Evolutionary conservation across 495 filamentous ascomycete species (phyloP).

Genomic region (Penicillium taxi): DNA sequence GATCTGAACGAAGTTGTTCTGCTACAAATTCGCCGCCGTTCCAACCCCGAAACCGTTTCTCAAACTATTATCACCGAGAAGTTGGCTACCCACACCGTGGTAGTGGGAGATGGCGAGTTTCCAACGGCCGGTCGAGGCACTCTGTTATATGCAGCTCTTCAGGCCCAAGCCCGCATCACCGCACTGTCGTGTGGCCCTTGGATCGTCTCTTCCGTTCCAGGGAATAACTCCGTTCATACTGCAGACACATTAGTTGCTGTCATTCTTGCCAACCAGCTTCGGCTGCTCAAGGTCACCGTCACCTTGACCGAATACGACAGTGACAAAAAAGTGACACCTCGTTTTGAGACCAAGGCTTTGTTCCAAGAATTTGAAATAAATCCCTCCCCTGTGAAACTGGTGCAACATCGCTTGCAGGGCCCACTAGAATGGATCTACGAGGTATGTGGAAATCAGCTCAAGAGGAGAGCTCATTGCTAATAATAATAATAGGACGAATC

Average conservation of each 20-base stretch:
- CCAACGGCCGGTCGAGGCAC: constrained; percentile 18
- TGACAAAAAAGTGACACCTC: neutral
- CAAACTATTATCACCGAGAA: constrained; percentile 18
- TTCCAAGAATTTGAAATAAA: constrained; percentile 15
- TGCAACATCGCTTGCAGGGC: constrained; percentile 20
- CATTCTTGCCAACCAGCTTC: constrained; percentile 23
- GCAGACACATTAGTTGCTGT: constrained; percentile 23
- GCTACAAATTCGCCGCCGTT: constrained; percentile 15
- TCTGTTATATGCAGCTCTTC: constrained; percentile 22
- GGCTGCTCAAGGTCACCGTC: constrained; percentile 22
- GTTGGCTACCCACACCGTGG: constrained; percentile 16
- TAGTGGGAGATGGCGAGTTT: constrained; percentile 7
- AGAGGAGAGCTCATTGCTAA: constrained; percentile 2
- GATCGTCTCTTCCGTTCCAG: constrained; percentile 8
- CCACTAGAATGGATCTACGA: constrained; percentile 29
- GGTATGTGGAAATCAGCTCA: constrained; percentile 16
- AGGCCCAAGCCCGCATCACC: constrained; percentile 13
- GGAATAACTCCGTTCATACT: constrained; percentile 3
- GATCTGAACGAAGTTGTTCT: constrained; percentile 38
- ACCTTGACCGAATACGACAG: constrained; percentile 3
- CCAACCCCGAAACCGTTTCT: neutral
- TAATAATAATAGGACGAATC: constrained; percentile 12
- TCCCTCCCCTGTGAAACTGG: constrained; percentile 1
- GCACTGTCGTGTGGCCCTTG: constrained; percentile 35
- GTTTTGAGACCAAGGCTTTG: constrained; percentile 4